These are phyloP conservation scores for Cadophora gregata DNA, from an alignment of 2,329 filamentous ascomycete genomes.

Conservation along the genomic window DNA sequence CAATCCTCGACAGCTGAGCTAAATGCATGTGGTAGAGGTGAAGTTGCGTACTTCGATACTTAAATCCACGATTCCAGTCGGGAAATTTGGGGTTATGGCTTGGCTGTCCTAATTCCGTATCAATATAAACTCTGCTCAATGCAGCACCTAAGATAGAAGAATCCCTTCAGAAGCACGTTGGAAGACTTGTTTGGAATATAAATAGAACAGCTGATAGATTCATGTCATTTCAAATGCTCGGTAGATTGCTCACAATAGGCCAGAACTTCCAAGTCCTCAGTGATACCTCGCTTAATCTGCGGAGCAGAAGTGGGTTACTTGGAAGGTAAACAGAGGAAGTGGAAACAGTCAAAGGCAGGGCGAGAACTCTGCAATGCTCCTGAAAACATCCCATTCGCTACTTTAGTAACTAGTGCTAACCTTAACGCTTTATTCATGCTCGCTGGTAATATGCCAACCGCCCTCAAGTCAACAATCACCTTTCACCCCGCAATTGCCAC, in stretches of 20 bases:
- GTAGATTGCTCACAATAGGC: too few species aligned
- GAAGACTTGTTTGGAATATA: too few species aligned
- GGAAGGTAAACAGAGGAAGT: too few species aligned
- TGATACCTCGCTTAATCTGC: too few species aligned
- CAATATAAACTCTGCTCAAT: not conserved
- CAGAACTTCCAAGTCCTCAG: too few species aligned
- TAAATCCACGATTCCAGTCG: not conserved
- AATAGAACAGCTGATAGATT: too few species aligned
- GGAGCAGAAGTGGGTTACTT: too few species aligned
- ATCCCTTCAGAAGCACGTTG: too few species aligned
- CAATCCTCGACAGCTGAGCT: constrained; percentile 7
- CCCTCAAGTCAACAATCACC: not conserved
- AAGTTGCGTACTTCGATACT: not conserved
- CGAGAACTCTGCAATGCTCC: not conserved
- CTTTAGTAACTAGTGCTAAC: not conserved
- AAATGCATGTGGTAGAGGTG: not conserved
- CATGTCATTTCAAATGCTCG: too few species aligned
- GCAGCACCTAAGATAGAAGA: too few species aligned
- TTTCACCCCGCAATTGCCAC: not conserved
- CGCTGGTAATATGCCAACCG: not conserved
- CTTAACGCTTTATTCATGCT: not conserved
- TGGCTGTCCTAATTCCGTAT: not conserved
- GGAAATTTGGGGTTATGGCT: not conserved
- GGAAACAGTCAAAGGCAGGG: too few species aligned
- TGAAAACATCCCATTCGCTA: not conserved